phyloP scores from a whole-genome alignment of 768 basidiomycete species.

The Tylopilus rubrobrunneus region DNA sequence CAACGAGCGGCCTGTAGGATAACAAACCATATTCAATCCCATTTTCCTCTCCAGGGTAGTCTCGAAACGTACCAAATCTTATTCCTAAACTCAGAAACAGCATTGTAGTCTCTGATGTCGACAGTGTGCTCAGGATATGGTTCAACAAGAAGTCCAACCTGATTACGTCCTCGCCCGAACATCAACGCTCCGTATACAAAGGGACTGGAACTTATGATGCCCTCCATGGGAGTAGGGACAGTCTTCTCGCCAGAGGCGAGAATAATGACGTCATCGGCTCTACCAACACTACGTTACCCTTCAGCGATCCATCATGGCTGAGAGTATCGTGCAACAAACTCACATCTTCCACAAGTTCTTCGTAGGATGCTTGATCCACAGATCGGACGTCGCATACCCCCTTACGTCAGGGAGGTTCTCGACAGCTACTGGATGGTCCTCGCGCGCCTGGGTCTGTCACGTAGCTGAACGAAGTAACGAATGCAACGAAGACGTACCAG shows the following conservation, averaged over 20 bases:
- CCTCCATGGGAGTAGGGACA: background rate
- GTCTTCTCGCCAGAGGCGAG: background rate
- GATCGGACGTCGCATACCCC: background rate
- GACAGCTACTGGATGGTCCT: background rate
- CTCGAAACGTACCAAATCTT: background rate
- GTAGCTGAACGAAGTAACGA: background rate
- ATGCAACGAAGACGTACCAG: background rate
- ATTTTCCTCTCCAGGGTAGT: background rate
- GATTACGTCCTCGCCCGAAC: background rate
- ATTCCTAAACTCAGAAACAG: background rate
- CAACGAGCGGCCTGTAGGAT: background rate
- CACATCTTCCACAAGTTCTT: background rate
- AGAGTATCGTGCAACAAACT: background rate
- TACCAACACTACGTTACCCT: background rate
- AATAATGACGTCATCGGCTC: background rate
- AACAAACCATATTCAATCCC: background rate
- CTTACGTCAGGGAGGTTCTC: background rate
- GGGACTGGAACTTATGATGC: background rate
- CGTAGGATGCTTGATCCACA: background rate
- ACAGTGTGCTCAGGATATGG: background rate
- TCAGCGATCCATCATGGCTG: background rate
- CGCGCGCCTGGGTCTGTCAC: background rate
- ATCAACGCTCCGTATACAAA: background rate
- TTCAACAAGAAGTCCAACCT: background rate
- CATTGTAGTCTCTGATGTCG: background rate